Evolutionary conservation across 768 basidiomycete genomes (phyloP).

Genomic region (Naganishia onofrii): DNA sequence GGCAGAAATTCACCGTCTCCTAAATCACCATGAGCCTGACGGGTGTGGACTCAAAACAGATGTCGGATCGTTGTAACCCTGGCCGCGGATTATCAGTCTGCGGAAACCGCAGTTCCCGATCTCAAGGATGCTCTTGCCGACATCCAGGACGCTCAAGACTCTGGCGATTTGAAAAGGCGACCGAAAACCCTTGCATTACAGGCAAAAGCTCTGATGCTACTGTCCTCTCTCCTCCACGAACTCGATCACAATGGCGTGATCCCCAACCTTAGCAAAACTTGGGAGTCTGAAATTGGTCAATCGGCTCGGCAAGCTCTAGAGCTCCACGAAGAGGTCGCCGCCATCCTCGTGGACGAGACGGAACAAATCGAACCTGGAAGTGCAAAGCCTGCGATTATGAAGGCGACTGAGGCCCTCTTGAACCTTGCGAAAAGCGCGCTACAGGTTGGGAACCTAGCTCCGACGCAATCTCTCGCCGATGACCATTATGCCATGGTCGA

Average conservation of each 20-base stretch:
- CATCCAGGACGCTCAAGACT: slow-evolving; percentile 36
- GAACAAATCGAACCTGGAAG: slow-evolving; percentile 34
- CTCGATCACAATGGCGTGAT: slow-evolving; percentile 37
- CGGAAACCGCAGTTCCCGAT: slow-evolving; percentile 37
- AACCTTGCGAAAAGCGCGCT: slow-evolving; percentile 41
- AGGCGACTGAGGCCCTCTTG: slow-evolving; percentile 42
- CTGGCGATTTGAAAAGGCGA: slow-evolving; percentile 30
- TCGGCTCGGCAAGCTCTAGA: slow-evolving; percentile 44
- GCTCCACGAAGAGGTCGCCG: slow-evolving; percentile 44
- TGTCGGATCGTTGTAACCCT: slow-evolving; percentile 42
- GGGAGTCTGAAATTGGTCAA: slow-evolving; percentile 44
- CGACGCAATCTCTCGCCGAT: slow-evolving; percentile 40
- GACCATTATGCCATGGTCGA: slow-evolving; percentile 45
- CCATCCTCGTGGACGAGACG: slow-evolving; percentile 38
- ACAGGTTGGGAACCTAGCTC: slow-evolving; percentile 39
- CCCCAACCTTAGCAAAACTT: slow-evolving; percentile 37
- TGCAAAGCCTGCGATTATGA: slow-evolving; percentile 38
- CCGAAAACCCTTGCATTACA: slow-evolving; percentile 38
- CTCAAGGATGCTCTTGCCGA: slow-evolving; percentile 38
- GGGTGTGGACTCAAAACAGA: slow-evolving; percentile 13
- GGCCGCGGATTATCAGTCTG: slow-evolving; percentile 45
- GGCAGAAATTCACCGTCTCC: not conserved
- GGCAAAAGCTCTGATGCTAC: slow-evolving; percentile 42
- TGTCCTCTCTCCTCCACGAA: slow-evolving; percentile 40
- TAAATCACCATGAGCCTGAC: too few species aligned